Conservation (phyloP, 176 grass and related monocot genomes). For the Paspalum vaginatum region DNA sequence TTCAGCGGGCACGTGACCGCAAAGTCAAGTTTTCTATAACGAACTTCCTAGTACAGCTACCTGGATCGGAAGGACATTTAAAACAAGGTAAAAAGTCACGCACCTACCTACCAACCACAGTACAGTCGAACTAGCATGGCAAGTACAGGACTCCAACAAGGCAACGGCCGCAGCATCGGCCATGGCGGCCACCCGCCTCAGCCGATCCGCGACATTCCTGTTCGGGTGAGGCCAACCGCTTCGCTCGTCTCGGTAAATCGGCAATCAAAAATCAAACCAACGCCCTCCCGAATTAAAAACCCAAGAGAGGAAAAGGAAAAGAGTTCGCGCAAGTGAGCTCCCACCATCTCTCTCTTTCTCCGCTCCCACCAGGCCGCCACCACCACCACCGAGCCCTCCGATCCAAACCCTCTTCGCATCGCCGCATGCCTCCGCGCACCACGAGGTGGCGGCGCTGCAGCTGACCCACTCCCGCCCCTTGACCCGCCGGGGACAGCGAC, state of each 20-base stretch:
- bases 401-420: conserved; percentile 38
- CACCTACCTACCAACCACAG: conserved; percentile 22
- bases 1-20: background rate
- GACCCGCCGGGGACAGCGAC: background rate
- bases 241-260: conserved; percentile 40
- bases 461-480: conserved; percentile 9
- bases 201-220: conserved; percentile 54
- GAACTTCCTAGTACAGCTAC: background rate
- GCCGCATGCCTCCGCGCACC: conserved; percentile 44
- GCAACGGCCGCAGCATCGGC: conserved; percentile 3
- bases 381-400: conserved; percentile 50
- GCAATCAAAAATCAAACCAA: conserved; percentile 35
- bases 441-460: conserved; percentile 40
- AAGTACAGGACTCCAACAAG: background rate
- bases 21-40: background rate
- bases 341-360: conserved; percentile 1
- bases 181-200: conserved; percentile 44
- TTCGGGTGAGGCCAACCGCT: conserved; percentile 45
- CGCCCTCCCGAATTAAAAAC: conserved; percentile 14
- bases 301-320: background rate
- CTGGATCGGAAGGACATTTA: background rate
- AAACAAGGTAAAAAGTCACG: background rate
- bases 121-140: background rate
- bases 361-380: background rate
- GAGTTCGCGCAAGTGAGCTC: conserved; percentile 39